phyloP scores from a whole-genome alignment of 2,329 filamentous ascomycete genomes.

The Beauveria varroae region DNA sequence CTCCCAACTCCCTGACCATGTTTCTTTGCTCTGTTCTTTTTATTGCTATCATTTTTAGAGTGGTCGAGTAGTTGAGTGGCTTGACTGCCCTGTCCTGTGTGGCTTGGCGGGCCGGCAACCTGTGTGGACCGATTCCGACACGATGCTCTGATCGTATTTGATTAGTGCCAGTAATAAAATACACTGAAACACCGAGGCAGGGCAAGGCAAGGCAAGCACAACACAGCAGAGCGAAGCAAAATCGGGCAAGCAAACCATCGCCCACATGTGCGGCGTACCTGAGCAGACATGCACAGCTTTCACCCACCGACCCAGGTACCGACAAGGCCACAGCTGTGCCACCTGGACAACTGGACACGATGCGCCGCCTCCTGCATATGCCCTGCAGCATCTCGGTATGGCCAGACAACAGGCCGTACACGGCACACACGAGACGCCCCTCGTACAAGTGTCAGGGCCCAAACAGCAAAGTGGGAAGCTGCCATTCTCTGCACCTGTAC shows the following conservation, averaged over 20 bases:
- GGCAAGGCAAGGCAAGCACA: neutral
- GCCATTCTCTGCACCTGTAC: neutral
- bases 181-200: neutral
- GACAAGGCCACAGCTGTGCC: neutral
- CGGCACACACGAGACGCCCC: neutral
- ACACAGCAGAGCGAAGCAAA: neutral
- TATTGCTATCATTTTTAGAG: too few relatives aligned
- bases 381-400: neutral
- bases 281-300: neutral
- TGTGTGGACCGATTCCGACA: neutral
- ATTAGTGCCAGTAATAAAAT: neutral
- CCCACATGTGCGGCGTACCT: neutral
- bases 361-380: neutral
- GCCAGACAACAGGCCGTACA: neutral
- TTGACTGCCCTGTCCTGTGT: neutral
- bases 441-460: neutral
- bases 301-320: neutral
- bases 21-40: too few relatives aligned
- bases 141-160: neutral
- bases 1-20: too few relatives aligned
- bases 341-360: neutral
- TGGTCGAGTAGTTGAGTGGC: neutral
- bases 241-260: neutral
- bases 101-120: slow-evolving; percentile 1
- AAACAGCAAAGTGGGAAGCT: neutral